Evolutionary conservation across 2,329 filamentous ascomycete genomes (phyloP).

Genomic region (Xylariomycetidae sp.): DNA sequence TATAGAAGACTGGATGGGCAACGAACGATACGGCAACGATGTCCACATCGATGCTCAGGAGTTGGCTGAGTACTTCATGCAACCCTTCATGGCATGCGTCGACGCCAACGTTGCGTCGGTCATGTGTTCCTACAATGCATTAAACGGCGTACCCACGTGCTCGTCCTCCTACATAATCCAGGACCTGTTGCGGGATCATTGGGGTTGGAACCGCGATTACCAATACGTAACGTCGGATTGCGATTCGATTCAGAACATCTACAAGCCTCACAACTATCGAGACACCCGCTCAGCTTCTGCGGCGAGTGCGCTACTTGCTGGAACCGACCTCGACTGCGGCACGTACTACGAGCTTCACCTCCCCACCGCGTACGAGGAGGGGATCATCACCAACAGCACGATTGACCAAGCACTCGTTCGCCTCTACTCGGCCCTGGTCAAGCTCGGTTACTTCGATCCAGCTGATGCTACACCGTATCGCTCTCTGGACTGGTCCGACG

Average conservation of each 20-base stretch:
- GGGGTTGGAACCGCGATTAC: constrained; percentile 55
- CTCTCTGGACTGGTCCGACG: constrained; percentile 15
- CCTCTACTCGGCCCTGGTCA: constrained; percentile 25
- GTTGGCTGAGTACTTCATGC: constrained; percentile 61
- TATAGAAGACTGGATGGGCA: constrained; percentile 39
- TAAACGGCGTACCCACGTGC: constrained; percentile 61
- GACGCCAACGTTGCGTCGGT: constrained; percentile 48
- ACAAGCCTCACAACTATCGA: constrained; percentile 31
- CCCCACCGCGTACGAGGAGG: constrained; percentile 22
- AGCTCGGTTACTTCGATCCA: constrained; percentile 27
- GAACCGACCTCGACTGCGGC: constrained; percentile 30
- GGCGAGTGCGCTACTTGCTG: constrained; percentile 28
- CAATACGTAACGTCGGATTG: constrained; percentile 62
- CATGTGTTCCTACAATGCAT: constrained; percentile 57
- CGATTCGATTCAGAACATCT: constrained; percentile 55
- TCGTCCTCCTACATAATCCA: constrained; percentile 57
- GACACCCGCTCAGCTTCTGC: constrained; percentile 25
- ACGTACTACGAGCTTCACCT: constrained; percentile 22
- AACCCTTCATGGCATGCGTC: constrained; percentile 57
- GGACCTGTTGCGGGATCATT: constrained; percentile 58
- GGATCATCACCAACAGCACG: constrained; percentile 20
- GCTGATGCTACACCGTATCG: constrained; percentile 17
- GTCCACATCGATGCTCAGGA: constrained; percentile 53
- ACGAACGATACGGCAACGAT: constrained; percentile 46
- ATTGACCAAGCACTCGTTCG: constrained; percentile 23